These are phyloP conservation scores for Citrullus amarus DNA, from an alignment of 306 rosid genomes.

Conservation along the genomic window DNA sequence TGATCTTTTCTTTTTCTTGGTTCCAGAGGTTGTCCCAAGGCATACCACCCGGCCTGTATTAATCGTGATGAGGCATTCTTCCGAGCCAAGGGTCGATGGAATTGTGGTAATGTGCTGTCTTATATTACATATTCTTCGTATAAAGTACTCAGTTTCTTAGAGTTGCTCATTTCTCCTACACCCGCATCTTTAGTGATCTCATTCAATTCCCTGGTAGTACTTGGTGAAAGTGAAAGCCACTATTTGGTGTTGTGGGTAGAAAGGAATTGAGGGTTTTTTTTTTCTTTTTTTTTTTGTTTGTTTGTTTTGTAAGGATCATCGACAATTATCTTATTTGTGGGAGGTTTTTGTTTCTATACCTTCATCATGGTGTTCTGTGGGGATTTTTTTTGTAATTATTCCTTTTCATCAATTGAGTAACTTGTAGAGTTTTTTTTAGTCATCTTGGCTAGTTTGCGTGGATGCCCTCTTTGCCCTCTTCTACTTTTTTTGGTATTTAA, in stretches of 20 bases:
- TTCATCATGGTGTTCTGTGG: neutral
- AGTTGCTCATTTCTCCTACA: neutral
- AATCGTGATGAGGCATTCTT: conserved; percentile 94
- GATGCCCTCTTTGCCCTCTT: neutral
- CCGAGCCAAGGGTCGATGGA: conserved; percentile 93
- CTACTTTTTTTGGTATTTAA: neutral
- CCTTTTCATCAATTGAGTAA: neutral
- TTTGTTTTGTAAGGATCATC: neutral
- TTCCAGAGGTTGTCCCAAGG: conserved; percentile 95
- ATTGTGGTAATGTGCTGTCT: conserved; percentile 56
- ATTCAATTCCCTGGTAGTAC: neutral
- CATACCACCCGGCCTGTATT: conserved; percentile 89
- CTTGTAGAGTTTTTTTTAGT: neutral
- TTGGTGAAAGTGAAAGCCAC: neutral
- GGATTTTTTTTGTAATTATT: neutral
- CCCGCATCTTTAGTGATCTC: neutral
- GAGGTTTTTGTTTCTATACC: neutral
- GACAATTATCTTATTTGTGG: neutral
- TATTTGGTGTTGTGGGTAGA: neutral
- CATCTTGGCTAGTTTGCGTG: neutral
- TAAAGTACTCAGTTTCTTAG: neutral
- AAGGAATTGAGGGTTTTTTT: neutral
- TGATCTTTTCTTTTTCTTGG: conserved; percentile 12
- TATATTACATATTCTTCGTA: neutral
- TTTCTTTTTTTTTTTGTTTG: neutral